These are phyloP conservation scores for Lachancea cidri DNA, from an alignment of 805 yeast genomes.

Conservation along the genomic window DNA sequence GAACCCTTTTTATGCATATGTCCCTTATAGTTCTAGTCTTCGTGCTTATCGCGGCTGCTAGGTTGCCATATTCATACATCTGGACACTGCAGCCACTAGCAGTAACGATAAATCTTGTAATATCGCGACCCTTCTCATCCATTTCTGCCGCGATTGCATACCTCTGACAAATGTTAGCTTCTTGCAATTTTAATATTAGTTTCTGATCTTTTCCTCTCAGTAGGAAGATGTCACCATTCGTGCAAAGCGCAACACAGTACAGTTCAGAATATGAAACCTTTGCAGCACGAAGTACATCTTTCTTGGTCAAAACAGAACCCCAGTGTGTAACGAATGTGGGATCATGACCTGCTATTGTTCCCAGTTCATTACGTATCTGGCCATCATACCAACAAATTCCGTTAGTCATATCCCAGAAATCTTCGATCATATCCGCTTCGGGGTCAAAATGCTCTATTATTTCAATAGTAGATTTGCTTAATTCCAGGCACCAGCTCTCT, in stretches of 20 bases:
- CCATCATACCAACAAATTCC: neutral
- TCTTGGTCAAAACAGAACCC: neutral
- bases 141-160: neutral
- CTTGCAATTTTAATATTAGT: neutral
- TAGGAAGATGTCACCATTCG: neutral
- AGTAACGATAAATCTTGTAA: neutral
- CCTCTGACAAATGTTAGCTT: neutral
- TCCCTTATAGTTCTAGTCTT: neutral
- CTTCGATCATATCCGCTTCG: neutral
- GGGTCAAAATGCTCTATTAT: neutral
- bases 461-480: neutral
- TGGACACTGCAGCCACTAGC: neutral
- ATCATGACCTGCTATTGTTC: neutral
- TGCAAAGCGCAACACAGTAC: neutral
- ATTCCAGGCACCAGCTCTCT: neutral
- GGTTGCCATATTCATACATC: neutral
- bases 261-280: neutral
- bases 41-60: neutral
- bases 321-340: neutral
- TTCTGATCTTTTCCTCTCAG: neutral
- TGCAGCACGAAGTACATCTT: neutral
- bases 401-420: slow-evolving; percentile 2
- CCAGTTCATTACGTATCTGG: neutral
- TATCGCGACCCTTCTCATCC: neutral
- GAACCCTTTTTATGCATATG: neutral